A percentile compares a stretch with the other conserved stretches of the same genome.
phyloP scores from a whole-genome alignment of 768 basidiomycete species.

The Trametes meyenii region DNA sequence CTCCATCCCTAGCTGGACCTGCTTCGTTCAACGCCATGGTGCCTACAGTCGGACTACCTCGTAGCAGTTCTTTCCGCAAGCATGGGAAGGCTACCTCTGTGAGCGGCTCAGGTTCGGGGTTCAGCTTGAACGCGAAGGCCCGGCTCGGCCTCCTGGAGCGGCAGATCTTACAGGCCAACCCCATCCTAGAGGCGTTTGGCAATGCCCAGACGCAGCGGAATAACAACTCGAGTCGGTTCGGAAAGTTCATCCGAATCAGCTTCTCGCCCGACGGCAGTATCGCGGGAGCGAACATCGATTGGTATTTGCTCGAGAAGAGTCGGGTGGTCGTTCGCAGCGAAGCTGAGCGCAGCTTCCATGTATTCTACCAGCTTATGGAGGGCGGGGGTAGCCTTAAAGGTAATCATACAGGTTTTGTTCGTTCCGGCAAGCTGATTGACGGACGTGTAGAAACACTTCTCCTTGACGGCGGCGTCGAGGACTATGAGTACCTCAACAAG shows the following conservation, averaged over 20 bases:
- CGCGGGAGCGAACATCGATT: slow-evolving; percentile 96
- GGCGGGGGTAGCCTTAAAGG: slow-evolving; percentile 74
- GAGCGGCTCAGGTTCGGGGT: slow-evolving; percentile 48
- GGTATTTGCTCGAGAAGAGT: slow-evolving; percentile 98
- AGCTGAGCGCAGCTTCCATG: slow-evolving; percentile 93
- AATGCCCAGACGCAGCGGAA: slow-evolving; percentile 98
- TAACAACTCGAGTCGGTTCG: slow-evolving; percentile 98
- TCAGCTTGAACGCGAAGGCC: slow-evolving; percentile 59
- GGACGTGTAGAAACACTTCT: slow-evolving; percentile 63
- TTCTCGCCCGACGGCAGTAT: slow-evolving; percentile 94
- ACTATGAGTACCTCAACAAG: slow-evolving; percentile 91
- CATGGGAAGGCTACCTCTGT: slow-evolving; percentile 50
- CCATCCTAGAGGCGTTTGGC: slow-evolving; percentile 96
- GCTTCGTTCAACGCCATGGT: slow-evolving; percentile 54
- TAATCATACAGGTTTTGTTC: slow-evolving; percentile 36
- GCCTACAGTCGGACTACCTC: slow-evolving; percentile 69
- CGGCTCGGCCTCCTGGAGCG: slow-evolving; percentile 88
- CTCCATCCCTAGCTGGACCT: slow-evolving; percentile 59
- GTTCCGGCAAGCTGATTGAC: slow-evolving; percentile 7
- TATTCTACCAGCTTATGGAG: slow-evolving; percentile 93
- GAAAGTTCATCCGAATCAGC: slow-evolving; percentile 95
- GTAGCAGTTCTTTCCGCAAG: slow-evolving; percentile 58
- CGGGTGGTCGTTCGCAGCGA: slow-evolving; percentile 86
- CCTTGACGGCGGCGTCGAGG: slow-evolving; percentile 70
- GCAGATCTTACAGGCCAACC: slow-evolving; percentile 97